Percentiles rank a stretch among this genome's conserved stretches.
phyloP scores from a whole-genome alignment of 306 rosid genomes.

The Cucumis sativus region Cucumber_9930_V3 NC_026660.2:25789501-25790000 shows the following conservation, averaged over 20 bases:
- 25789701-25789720: slow-evolving; percentile 71
- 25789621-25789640: slow-evolving; percentile 39
- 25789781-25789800: slow-evolving; percentile 90
- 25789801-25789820: slow-evolving; percentile 90
- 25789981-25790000: neutral
- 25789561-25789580: slow-evolving; percentile 77
- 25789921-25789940: slow-evolving; percentile 72
- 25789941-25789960: slow-evolving; percentile 34
- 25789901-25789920: slow-evolving; percentile 76
- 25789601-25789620: slow-evolving; percentile 97
- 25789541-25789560: slow-evolving; percentile 54
- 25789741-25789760: slow-evolving; percentile 78
- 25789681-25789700: slow-evolving; percentile 76
- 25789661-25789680: slow-evolving; percentile 19
- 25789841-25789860: slow-evolving; percentile 87
- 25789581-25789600: slow-evolving; percentile 60
- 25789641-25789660: slow-evolving; percentile 23
- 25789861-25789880: slow-evolving; percentile 71
- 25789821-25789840: slow-evolving; percentile 88
- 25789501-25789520: slow-evolving; percentile 56
- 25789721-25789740: slow-evolving; percentile 77
- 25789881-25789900: slow-evolving; percentile 60
- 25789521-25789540: slow-evolving; percentile 28
- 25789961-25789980: neutral
- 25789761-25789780: slow-evolving; percentile 71